Evolutionary conservation across 1,139 yeast species (phyloP).

Genomic region (Trichomonascaceae sp.): DNA sequence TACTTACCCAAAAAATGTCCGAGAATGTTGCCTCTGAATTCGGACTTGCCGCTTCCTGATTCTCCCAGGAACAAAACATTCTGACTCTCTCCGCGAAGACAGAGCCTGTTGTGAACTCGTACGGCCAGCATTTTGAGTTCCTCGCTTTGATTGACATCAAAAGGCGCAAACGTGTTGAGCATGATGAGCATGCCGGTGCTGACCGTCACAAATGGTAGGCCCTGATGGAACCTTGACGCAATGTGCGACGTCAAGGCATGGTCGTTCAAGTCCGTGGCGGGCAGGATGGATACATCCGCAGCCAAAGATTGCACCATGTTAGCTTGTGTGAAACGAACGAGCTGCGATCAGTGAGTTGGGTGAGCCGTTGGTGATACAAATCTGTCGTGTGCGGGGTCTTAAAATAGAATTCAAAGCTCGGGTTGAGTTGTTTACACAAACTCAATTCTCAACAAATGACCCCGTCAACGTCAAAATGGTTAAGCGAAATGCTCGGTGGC

Average conservation of each 20-base stretch:
- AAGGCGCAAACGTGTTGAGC: slow-evolving; percentile 27
- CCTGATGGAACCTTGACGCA: slow-evolving; percentile 31
- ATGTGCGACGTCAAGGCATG: slow-evolving; percentile 31
- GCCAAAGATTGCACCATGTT: slow-evolving; percentile 17
- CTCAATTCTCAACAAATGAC: too few species aligned
- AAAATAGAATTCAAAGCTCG: too few species aligned
- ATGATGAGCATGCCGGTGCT: slow-evolving; percentile 29
- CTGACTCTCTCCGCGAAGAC: slow-evolving; percentile 29
- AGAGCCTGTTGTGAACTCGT: slow-evolving; percentile 26
- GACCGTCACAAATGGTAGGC: slow-evolving; percentile 28
- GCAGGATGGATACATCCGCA: slow-evolving; percentile 27
- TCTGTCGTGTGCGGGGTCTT: too few species aligned
- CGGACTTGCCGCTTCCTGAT: slow-evolving; percentile 30
- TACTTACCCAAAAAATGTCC: slow-evolving; percentile 22
- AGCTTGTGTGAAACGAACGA: too few species aligned
- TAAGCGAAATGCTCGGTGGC: too few species aligned
- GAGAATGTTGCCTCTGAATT: slow-evolving; percentile 23
- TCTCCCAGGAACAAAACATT: slow-evolving; percentile 29
- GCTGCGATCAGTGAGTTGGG: too few species aligned
- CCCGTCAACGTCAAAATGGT: too few species aligned
- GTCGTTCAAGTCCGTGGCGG: slow-evolving; percentile 25
- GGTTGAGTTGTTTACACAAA: too few species aligned
- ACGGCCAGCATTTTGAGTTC: slow-evolving; percentile 29
- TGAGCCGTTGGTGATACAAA: too few species aligned
- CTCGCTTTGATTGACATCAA: slow-evolving; percentile 28